Evolutionary conservation across 345 rosid species (phyloP).

Genomic region (Eucalyptus caleyi): DNA sequence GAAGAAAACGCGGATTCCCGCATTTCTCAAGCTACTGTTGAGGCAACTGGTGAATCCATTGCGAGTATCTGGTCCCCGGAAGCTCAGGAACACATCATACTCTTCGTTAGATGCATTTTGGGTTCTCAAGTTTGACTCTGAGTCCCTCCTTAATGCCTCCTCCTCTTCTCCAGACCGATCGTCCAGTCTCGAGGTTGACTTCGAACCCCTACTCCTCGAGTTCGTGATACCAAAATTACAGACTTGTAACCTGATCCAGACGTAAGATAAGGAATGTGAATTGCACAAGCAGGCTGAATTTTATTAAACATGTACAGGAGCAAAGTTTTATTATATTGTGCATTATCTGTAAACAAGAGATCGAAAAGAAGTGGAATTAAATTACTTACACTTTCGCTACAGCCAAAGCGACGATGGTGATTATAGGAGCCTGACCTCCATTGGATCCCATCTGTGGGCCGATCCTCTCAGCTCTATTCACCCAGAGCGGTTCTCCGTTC

Average conservation of each 20-base stretch:
- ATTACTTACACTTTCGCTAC: no score
- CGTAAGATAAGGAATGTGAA: not conserved
- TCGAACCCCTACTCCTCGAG: not conserved
- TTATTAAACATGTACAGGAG: not conserved
- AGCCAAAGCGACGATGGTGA: no score
- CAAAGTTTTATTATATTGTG: not conserved
- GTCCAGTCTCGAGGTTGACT: not conserved
- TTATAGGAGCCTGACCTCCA: no score
- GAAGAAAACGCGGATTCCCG: not conserved
- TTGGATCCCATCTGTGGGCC: no score
- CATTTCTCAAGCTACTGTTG: not conserved
- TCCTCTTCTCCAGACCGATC: not conserved
- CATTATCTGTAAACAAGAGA: not conserved
- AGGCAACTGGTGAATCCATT: not conserved
- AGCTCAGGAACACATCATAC: not conserved
- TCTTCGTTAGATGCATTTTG: not conserved
- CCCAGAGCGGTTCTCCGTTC: no score
- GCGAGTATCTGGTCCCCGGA: not conserved
- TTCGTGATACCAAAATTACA: not conserved
- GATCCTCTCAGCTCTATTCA: no score
- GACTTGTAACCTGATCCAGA: not conserved
- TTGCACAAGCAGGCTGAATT: not conserved
- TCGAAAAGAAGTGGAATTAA: not conserved
- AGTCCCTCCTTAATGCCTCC: not conserved
- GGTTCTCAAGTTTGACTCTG: not conserved